A percentile compares a stretch with the other conserved stretches of the same genome.
These are phyloP conservation scores for Eruca vesicaria DNA, from an alignment of 441 rosid species.

Conservation along the genomic window DNA sequence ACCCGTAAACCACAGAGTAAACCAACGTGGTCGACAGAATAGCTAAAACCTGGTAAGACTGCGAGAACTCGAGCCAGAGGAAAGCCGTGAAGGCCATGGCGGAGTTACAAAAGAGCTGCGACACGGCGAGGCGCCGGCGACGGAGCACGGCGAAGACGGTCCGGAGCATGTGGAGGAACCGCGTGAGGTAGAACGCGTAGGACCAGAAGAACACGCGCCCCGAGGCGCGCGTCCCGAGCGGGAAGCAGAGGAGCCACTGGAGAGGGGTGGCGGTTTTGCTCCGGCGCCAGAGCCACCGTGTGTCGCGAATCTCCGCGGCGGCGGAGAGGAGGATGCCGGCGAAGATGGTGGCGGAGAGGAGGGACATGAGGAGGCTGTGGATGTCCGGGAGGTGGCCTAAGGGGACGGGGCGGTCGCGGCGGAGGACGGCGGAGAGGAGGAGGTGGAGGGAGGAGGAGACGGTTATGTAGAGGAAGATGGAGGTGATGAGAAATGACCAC, in stretches of 20 bases:
- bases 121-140: constrained; percentile 46
- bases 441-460: constrained; percentile 46
- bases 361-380: constrained; percentile 69
- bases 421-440: constrained; percentile 41
- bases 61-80: constrained; percentile 86
- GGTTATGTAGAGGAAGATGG: constrained; percentile 54
- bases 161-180: constrained; percentile 75
- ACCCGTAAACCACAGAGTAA: constrained; percentile 73
- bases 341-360: constrained; percentile 65
- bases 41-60: constrained; percentile 77
- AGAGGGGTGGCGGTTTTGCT: constrained; percentile 68
- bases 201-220: constrained; percentile 99
- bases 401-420: constrained; percentile 43
- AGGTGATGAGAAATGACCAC: constrained; percentile 72
- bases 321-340: constrained; percentile 75
- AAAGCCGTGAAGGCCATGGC: constrained; percentile 61
- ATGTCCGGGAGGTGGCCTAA: constrained; percentile 72
- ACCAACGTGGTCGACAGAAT: constrained; percentile 64
- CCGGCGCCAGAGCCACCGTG: constrained; percentile 80
- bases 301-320: constrained; percentile 71
- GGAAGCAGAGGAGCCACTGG: constrained; percentile 93
- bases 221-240: constrained; percentile 81
- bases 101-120: constrained; percentile 63
- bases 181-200: constrained; percentile 70
- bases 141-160: constrained; percentile 54